These are phyloP conservation scores for Zelonia costaricensis DNA, from an alignment of 208 protist genomes.

Conservation along the genomic window DNA sequence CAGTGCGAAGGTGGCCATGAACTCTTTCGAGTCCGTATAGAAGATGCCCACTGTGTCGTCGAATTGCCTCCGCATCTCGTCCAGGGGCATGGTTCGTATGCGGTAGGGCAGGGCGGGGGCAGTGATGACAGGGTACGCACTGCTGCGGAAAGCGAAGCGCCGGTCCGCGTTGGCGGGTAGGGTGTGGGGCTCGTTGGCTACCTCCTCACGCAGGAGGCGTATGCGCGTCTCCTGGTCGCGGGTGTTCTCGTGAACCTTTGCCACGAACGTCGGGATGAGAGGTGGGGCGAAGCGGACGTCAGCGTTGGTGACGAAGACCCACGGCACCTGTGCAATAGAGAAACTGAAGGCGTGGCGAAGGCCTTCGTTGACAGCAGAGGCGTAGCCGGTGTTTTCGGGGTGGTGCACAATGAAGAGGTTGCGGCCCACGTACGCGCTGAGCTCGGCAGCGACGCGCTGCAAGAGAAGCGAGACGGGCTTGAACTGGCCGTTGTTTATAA, in stretches of 20 bases:
- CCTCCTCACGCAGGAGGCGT: constrained; percentile 8
- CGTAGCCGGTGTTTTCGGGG: constrained; percentile 33
- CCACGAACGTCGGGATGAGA: constrained; percentile 21
- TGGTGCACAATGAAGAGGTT: constrained; percentile 27
- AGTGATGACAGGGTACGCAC: constrained; percentile 11
- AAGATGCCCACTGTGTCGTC: constrained; percentile 28
- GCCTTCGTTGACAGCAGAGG: constrained; percentile 34
- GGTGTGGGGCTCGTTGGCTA: constrained; percentile 12
- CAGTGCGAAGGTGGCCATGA: constrained; percentile 35
- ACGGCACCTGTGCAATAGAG: constrained; percentile 32
- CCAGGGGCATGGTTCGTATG: constrained; percentile 29
- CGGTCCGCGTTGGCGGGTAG: neutral
- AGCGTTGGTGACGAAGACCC: constrained; percentile 36
- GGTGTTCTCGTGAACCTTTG: constrained; percentile 2
- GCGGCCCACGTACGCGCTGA: constrained; percentile 2
- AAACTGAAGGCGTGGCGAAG: constrained; percentile 23
- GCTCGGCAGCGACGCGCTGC: constrained; percentile 1
- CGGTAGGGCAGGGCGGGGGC: constrained; percentile 43
- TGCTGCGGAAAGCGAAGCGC: constrained; percentile 23
- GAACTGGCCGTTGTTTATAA: constrained; percentile 38
- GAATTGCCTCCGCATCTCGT: constrained; percentile 19
- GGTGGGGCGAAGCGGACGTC: constrained; percentile 31
- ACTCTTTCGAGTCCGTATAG: constrained; percentile 12
- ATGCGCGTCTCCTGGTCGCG: constrained; percentile 5
- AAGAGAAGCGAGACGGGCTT: constrained; percentile 11